Evolutionary conservation across 495 filamentous ascomycete species (phyloP).

Genomic region (Hypoxylon subgilvum): DNA sequence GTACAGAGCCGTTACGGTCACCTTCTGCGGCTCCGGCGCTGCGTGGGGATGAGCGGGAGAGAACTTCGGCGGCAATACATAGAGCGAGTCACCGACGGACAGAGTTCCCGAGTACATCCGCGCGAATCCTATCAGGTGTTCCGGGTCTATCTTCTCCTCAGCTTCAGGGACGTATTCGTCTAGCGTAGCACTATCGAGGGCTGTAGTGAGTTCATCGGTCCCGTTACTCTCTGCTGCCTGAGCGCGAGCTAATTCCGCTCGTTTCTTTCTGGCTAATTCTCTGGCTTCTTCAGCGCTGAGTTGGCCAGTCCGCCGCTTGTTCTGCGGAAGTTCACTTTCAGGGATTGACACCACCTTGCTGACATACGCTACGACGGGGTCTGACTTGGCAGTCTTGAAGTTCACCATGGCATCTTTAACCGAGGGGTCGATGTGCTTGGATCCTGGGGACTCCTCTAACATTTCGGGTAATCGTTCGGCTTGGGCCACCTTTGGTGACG

Average conservation of each 20-base stretch:
- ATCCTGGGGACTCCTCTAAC: slow-evolving; percentile 80
- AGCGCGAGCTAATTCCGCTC: slow-evolving; percentile 80
- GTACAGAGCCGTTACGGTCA: slow-evolving; percentile 87
- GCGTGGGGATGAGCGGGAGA: slow-evolving; percentile 77
- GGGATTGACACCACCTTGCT: slow-evolving; percentile 98
- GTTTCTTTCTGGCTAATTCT: slow-evolving; percentile 84
- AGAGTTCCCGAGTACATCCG: slow-evolving; percentile 90
- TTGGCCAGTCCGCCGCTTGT: slow-evolving; percentile 72
- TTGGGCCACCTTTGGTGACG: slow-evolving; percentile 84
- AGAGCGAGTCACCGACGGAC: slow-evolving; percentile 86
- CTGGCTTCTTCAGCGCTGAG: slow-evolving; percentile 88
- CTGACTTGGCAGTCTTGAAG: slow-evolving; percentile 70
- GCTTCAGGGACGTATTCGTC: slow-evolving; percentile 57
- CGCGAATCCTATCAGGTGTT: slow-evolving; percentile 94
- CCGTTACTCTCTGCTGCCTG: slow-evolving; percentile 50
- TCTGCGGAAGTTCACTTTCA: slow-evolving; percentile 83
- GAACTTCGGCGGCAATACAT: slow-evolving; percentile 91
- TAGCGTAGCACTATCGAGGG: slow-evolving; percentile 50
- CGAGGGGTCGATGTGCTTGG: slow-evolving; percentile 66
- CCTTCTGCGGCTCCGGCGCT: slow-evolving; percentile 77
- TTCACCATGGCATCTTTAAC: slow-evolving; percentile 80
- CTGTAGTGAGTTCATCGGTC: slow-evolving; percentile 39
- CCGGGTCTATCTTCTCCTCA: slow-evolving; percentile 69
- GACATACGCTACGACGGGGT: slow-evolving; percentile 91
- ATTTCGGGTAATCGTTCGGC: slow-evolving; percentile 78